Percentiles rank a stretch among this genome's conserved stretches.
Evolutionary conservation across 2,329 filamentous ascomycete species (phyloP).

Genomic region (Ploettnerulaceae sp.): DNA sequence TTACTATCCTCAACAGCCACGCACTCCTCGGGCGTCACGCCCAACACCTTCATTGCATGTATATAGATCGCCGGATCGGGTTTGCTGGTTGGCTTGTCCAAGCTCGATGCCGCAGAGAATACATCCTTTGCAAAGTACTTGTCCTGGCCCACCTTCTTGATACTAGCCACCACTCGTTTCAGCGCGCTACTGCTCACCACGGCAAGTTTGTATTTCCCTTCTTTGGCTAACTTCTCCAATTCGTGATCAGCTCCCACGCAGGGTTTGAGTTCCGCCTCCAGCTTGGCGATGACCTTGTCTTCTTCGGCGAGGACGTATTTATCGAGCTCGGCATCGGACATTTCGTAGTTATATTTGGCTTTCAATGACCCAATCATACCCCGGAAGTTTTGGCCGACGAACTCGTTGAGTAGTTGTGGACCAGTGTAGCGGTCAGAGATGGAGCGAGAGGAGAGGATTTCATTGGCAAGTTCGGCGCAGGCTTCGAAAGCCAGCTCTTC

Average conservation of each 20-base stretch:
- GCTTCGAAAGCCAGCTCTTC: conserved; percentile 89
- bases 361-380: conserved; percentile 80
- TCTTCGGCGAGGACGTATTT: conserved; percentile 72
- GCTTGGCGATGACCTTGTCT: conserved; percentile 76
- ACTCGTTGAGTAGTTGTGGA: conserved; percentile 73
- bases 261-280: conserved; percentile 61
- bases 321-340: conserved; percentile 65
- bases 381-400: conserved; percentile 91
- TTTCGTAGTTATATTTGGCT: conserved; percentile 67
- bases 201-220: conserved; percentile 64
- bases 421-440: conserved; percentile 69
- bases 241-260: conserved; percentile 65
- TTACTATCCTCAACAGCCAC: conserved; percentile 86
- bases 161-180: conserved; percentile 69
- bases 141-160: conserved; percentile 74
- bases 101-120: conserved; percentile 76
- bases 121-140: conserved; percentile 75
- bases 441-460: conserved; percentile 66
- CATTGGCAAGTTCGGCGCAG: conserved; percentile 83
- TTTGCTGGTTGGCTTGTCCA: conserved; percentile 79
- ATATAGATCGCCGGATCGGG: conserved; percentile 87
- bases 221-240: conserved; percentile 58
- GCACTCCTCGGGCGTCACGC: conserved; percentile 64
- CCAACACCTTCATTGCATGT: conserved; percentile 67
- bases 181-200: conserved; percentile 80